phyloP scores from a whole-genome alignment of 352 stramenopile genomes.

The Blastocystis hominis region DNA sequence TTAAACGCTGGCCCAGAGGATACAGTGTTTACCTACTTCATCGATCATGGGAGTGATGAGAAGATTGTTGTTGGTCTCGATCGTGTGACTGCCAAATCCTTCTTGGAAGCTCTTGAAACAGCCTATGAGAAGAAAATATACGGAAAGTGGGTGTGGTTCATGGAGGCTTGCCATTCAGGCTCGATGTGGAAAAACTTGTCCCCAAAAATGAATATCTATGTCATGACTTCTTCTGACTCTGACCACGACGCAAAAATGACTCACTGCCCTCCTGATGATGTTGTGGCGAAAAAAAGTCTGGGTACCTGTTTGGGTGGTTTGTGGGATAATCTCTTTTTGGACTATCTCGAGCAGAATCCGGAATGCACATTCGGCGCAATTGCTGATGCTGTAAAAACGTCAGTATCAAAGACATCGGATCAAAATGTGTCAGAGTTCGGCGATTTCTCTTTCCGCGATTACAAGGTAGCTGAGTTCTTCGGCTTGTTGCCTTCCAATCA shows the following conservation, averaged over 20 bases:
- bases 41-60: not conserved
- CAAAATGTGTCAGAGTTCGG: not conserved
- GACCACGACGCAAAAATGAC: not conserved
- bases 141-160: slow-evolving; percentile 19
- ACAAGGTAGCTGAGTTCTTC: not conserved
- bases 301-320: slow-evolving; percentile 3
- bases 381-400: not conserved
- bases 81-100: not conserved
- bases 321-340: not conserved
- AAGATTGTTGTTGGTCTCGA: not conserved
- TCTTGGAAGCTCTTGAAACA: not conserved
- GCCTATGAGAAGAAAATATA: slow-evolving; percentile 55
- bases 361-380: not conserved
- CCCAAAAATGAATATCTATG: slow-evolving; percentile 25
- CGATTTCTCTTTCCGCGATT: not conserved
- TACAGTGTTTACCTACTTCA: slow-evolving; percentile 42
- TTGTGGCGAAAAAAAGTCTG: not conserved
- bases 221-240: slow-evolving; percentile 23
- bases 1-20: slow-evolving; percentile 24
- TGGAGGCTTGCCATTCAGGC: slow-evolving; percentile 50
- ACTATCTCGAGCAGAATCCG: slow-evolving; percentile 12
- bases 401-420: not conserved
- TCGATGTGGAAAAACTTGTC: slow-evolving; percentile 19
- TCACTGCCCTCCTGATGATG: slow-evolving; percentile 48
- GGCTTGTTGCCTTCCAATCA: not conserved